Conservation (phyloP, 2,329 filamentous ascomycete genomes). For the Fusarium metavorans region DNA sequence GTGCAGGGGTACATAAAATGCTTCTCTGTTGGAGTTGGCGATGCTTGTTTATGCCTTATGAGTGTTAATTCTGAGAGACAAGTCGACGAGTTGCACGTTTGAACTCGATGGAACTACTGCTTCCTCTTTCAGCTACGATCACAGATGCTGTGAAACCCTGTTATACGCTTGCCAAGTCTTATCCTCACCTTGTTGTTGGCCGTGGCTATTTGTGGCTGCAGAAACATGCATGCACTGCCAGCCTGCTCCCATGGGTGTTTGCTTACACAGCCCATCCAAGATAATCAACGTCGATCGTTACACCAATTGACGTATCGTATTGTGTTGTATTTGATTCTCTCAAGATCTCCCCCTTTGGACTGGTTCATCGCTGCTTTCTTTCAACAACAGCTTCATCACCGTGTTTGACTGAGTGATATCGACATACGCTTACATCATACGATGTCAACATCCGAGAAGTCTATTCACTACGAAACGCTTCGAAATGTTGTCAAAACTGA, state of each 20-base stretch:
- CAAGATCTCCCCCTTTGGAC: not conserved
- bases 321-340: not conserved
- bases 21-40: not conserved
- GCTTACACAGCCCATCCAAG: not conserved
- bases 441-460: not conserved
- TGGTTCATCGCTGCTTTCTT: not conserved
- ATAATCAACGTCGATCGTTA: not conserved
- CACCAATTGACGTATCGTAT: not conserved
- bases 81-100: not conserved
- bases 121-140: not conserved
- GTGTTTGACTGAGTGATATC: not conserved
- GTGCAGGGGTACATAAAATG: not conserved
- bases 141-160: not conserved
- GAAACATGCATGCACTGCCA: not conserved
- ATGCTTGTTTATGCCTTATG: no score
- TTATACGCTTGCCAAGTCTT: not conserved
- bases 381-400: not conserved
- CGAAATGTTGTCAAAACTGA: not conserved
- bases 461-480: not conserved
- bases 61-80: no score
- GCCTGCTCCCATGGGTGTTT: not conserved
- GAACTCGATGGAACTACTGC: not conserved
- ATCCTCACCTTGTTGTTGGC: not conserved
- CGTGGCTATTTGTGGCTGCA: not conserved
- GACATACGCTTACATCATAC: not conserved